phyloP scores from a whole-genome alignment of 129 eudicot species.

The Flaveria sonorensis region DNA sequence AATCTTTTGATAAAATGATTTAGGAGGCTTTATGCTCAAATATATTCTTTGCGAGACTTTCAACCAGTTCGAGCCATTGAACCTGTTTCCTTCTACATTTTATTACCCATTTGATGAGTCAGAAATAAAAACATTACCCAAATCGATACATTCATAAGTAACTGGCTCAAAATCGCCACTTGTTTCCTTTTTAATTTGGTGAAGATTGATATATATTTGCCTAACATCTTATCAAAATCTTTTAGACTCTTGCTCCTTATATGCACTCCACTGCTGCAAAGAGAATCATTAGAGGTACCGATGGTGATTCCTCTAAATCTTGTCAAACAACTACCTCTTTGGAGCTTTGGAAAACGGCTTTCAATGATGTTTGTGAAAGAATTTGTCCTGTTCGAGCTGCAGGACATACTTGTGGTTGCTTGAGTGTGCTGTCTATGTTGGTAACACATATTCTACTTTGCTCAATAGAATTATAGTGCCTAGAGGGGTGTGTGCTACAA shows the following conservation, averaged over 20 bases:
- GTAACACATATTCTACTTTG: constrained; percentile 32
- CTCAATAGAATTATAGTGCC: constrained; percentile 7
- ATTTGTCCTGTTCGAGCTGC: constrained; percentile 85
- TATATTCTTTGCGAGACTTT: neutral
- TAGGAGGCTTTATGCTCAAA: neutral
- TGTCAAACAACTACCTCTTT: constrained; percentile 52
- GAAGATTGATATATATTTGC: neutral
- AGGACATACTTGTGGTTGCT: constrained; percentile 87
- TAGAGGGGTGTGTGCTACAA: neutral
- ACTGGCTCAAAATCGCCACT: neutral
- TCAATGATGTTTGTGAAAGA: constrained; percentile 81
- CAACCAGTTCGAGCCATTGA: neutral
- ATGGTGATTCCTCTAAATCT: constrained; percentile 35
- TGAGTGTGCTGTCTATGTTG: constrained; percentile 73
- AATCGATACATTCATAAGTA: neutral
- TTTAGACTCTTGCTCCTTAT: constrained; percentile 77
- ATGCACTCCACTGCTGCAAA: constrained; percentile 78
- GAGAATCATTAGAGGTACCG: constrained; percentile 36
- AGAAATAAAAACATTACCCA: neutral
- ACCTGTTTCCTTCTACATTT: neutral
- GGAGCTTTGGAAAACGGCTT: constrained; percentile 89
- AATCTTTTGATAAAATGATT: neutral
- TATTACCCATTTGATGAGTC: neutral
- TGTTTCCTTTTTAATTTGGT: neutral
- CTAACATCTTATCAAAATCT: constrained; percentile 9